Conservation (phyloP, 331 rosid genomes). For the Pyrus hybrid region DNA sequence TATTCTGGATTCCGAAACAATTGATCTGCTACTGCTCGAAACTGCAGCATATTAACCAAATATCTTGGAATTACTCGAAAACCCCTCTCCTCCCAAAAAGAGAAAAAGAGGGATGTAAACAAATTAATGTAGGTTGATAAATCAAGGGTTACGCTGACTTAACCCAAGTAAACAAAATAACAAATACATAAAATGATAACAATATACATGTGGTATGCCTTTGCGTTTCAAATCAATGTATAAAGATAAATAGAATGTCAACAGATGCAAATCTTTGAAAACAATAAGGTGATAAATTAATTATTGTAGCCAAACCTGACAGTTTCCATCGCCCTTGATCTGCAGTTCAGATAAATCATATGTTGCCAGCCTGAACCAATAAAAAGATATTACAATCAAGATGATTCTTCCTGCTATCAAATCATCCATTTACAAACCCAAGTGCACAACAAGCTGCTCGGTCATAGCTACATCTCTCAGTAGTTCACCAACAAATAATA, state of each 20-base stretch:
- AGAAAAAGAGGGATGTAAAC: not conserved
- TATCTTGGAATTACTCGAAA: slow-evolving; percentile 6
- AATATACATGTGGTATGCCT: not conserved
- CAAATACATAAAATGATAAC: not conserved
- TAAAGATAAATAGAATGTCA: not conserved
- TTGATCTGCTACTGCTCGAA: slow-evolving; percentile 99
- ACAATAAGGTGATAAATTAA: not conserved
- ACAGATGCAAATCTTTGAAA: not conserved
- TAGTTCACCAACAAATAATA: not conserved
- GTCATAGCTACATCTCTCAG: not conserved
- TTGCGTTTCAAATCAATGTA: not conserved
- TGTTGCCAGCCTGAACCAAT: slow-evolving; percentile 59
- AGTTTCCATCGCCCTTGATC: slow-evolving; percentile 98
- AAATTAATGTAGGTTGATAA: not conserved
- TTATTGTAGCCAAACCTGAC: slow-evolving; percentile 56
- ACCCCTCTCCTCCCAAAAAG: not conserved
- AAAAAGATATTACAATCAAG: not conserved
- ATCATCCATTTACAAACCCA: not conserved
- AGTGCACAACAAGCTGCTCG: not conserved
- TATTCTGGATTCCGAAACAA: slow-evolving; percentile 69
- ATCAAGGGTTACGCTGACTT: not conserved
- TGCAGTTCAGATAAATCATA: slow-evolving; percentile 82
- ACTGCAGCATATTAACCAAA: slow-evolving; percentile 45
- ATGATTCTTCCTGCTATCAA: slow-evolving; percentile 7
- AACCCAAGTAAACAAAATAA: not conserved